Conservation (phyloP, 1,284 basidiomycete species). For the Ustilago shanxiensis region DNA sequence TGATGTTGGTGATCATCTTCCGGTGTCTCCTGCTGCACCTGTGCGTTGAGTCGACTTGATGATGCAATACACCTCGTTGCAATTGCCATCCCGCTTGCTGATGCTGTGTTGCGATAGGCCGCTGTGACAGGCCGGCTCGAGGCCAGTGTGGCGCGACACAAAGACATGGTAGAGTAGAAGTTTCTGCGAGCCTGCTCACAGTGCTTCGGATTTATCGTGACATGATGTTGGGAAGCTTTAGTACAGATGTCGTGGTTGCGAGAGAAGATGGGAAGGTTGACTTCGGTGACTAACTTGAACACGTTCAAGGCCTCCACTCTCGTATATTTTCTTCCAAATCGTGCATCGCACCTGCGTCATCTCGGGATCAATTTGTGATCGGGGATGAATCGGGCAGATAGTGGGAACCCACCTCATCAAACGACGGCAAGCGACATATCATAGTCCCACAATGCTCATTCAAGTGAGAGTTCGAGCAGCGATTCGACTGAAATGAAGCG, state of each 20-base stretch:
- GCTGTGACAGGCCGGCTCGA: slow-evolving; percentile 2
- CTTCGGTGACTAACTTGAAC: slow-evolving; percentile 9
- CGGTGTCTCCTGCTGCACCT: slow-evolving; percentile 14
- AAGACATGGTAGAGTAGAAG: neutral
- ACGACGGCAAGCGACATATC: slow-evolving; percentile 17
- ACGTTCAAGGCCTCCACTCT: slow-evolving; percentile 5
- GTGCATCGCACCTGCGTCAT: slow-evolving; percentile 5
- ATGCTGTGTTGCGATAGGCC: neutral
- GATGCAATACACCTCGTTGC: slow-evolving; percentile 22
- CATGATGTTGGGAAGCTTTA: neutral
- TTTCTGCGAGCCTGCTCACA: slow-evolving; percentile 4
- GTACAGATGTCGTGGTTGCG: neutral
- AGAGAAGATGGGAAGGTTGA: neutral
- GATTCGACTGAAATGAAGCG: slow-evolving; percentile 1
- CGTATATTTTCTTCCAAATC: neutral
- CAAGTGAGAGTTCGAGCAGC: neutral
- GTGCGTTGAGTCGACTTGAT: slow-evolving; percentile 20
- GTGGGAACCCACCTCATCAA: slow-evolving; percentile 10
- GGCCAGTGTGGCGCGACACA: neutral
- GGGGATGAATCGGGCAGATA: neutral
- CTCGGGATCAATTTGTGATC: slow-evolving; percentile 6
- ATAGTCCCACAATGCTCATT: neutral
- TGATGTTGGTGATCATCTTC: neutral
- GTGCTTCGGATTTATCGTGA: neutral
- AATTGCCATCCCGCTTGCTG: neutral